These are phyloP conservation scores for Stevia rebaudiana DNA, from an alignment of 140 eudicot genomes.

Conservation along the genomic window DNA sequence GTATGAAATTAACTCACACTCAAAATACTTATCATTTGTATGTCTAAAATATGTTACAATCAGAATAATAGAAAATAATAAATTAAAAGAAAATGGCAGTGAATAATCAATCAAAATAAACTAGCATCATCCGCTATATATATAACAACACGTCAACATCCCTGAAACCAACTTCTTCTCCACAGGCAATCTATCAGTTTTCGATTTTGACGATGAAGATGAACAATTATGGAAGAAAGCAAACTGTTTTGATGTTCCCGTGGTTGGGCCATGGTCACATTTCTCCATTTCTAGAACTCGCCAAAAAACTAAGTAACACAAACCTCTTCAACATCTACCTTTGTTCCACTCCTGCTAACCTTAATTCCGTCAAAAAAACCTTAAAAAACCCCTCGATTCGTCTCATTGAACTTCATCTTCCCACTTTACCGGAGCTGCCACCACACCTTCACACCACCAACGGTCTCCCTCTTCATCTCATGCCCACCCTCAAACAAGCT, in stretches of 20 bases:
- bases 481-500: slow-evolving; percentile 22
- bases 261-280: slow-evolving; percentile 50
- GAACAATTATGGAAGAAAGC: slow-evolving; percentile 2
- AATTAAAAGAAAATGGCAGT: too few species aligned
- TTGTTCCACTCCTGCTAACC: slow-evolving; percentile 39
- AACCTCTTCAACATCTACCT: slow-evolving; percentile 28
- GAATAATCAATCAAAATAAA: too few species aligned
- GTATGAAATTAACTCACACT: too few species aligned
- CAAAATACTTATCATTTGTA: too few species aligned
- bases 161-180: slow-evolving; percentile 9
- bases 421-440: slow-evolving; percentile 18
- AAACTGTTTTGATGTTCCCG: slow-evolving; percentile 39
- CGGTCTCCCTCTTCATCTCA: slow-evolving; percentile 20
- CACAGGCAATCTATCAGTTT: not conserved
- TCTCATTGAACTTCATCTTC: slow-evolving; percentile 21
- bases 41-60: too few species aligned
- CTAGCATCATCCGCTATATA: too few species aligned
- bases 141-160: slow-evolving; percentile 21
- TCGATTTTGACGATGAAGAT: not conserved
- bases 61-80: too few species aligned
- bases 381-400: not conserved
- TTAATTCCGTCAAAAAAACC: slow-evolving; percentile 25
- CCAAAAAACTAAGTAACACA: slow-evolving; percentile 26
- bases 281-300: slow-evolving; percentile 36
- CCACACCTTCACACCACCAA: slow-evolving; percentile 27